Base-by-base conservation (phyloP, 179 eudicot genomes). In the Silene vulgaris region DNA sequence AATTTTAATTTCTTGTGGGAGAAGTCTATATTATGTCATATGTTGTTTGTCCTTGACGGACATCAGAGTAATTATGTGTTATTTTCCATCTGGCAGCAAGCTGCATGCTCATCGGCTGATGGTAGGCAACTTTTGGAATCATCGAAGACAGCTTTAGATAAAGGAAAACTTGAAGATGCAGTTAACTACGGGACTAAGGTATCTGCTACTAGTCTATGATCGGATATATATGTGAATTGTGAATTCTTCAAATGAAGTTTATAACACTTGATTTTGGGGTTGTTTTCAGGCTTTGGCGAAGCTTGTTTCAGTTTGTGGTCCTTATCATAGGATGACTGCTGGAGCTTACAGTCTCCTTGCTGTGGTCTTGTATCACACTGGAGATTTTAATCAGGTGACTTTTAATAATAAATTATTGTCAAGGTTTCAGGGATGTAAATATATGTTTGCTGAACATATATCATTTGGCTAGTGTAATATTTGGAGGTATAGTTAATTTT, bases 321-420 rank as follows among this genome's bases (percentile, higher is more conserved):
- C 99, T 63, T 96, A 96, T 85, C 97, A 96, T 84, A 89, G 99
- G 77, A 96, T 96, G 97, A 96, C 99, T 66, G 98, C 99, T 45
- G 99, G 99, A 78, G 99, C 99, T 78, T 96, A 96, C 86, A 96
- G 99, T 86, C 96, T 96, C 78, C 92, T 96, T 76, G 99, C 99
- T 54, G 99, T 96, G 74, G 99, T 96, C 73, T 74, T 96, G 79
- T 96, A 96, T 82, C 99, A 96, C 81, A 96, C 99, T 1, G 99
- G 99, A 81, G 99, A 96, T 82, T 96, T 96, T 80, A 96, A 96
- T 86, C 99, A 96, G 99, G 99, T 96, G 75, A 17, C 67, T 23
- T 21, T 52, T 8, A 40, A 6, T 16, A 57, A 40, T 8, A 17
- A 65, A 65, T 45, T 56, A 50, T 30, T 72, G 54, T 72, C 65